phyloP scores from a whole-genome alignment of 176 grass and related monocot genomes.

The Urochloa ruziziensis region DNA sequence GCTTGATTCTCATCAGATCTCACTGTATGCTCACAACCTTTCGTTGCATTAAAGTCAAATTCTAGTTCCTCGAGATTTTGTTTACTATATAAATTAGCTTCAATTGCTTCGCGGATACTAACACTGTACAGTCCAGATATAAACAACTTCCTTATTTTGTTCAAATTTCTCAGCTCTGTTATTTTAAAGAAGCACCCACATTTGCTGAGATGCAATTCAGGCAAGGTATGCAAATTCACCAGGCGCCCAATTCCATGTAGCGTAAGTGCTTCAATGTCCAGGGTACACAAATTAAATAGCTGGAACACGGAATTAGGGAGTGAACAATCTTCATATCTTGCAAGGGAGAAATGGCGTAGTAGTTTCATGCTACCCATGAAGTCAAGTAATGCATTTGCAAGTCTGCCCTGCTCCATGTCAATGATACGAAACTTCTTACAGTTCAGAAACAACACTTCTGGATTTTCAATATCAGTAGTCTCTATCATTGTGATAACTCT shows the following conservation, averaged over 20 bases:
- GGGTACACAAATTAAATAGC: too few species aligned
- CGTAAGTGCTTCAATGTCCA: too few species aligned
- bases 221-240: too few species aligned
- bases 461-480: background rate
- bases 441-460: background rate
- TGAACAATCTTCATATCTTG: too few species aligned
- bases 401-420: background rate
- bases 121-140: background rate
- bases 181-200: background rate
- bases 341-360: background rate
- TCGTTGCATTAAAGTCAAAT: too few species aligned
- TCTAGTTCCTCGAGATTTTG: background rate
- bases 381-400: background rate
- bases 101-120: background rate
- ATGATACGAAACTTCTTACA: background rate
- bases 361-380: conserved; percentile 23
- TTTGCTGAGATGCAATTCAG: too few species aligned
- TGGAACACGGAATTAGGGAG: too few species aligned
- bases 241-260: too few species aligned
- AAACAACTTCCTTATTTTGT: background rate
- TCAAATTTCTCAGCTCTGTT: conserved; percentile 18
- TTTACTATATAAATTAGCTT: background rate
- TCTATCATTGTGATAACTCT: too few species aligned
- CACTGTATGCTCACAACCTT: too few species aligned
- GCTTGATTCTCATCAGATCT: too few species aligned